Conservation (phyloP, 805 yeast genomes). For the fission yeast (Schizosaccharomyces pombe) region ASM294v3 CU329670.1:5098001-5098500, state of each 20-base stretch:
- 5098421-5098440: not conserved
- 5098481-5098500: not conserved
- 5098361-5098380: not conserved
- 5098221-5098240: not conserved
- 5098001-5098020: not conserved
- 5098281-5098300: constrained; percentile 1
- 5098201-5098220: not conserved
- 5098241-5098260: not conserved
- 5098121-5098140: not conserved
- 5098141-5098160: not conserved
- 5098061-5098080: constrained; percentile 1
- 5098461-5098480: too few species aligned
- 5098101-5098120: not conserved
- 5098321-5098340: not conserved
- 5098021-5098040: not conserved
- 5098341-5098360: not conserved
- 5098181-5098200: not conserved
- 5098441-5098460: too few species aligned
- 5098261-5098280: not conserved
- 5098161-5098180: not conserved
- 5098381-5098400: not conserved
- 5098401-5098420: not conserved
- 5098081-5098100: not conserved
- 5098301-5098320: not conserved
- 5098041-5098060: constrained; percentile 1